Evolutionary conservation across 768 basidiomycete genomes (phyloP).

Genomic region (Podaxis sp.): DNA sequence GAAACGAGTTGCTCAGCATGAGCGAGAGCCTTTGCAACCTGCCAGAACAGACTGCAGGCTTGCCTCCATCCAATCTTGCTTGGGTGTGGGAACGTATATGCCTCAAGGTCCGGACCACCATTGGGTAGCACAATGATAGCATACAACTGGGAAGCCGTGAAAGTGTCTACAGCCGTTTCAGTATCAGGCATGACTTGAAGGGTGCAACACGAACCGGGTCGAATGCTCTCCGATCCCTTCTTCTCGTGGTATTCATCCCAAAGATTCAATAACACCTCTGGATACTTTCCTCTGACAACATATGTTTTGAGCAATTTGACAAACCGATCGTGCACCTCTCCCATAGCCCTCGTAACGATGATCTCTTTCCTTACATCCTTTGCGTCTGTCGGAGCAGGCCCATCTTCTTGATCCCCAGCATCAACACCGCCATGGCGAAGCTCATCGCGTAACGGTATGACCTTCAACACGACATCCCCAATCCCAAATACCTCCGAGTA

Average conservation of each 20-base stretch:
- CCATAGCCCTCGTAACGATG: conserved; percentile 72
- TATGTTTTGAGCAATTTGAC: conserved; percentile 79
- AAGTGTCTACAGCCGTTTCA: conserved; percentile 50
- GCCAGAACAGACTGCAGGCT: conserved; percentile 88
- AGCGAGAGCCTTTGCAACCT: conserved; percentile 72
- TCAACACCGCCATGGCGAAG: conserved; percentile 15
- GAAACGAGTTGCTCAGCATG: conserved; percentile 74
- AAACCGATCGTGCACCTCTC: conserved; percentile 72
- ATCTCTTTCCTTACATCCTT: conserved; percentile 79
- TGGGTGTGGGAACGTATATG: conserved; percentile 60
- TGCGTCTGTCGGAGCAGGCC: conserved; percentile 67
- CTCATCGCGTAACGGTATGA: conserved; percentile 72
- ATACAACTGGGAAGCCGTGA: conserved; percentile 75
- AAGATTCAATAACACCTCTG: conserved; percentile 64
- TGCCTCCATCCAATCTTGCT: conserved; percentile 74
- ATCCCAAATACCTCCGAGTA: conserved; percentile 96
- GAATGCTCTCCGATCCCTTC: conserved; percentile 79
- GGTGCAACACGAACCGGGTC: conserved; percentile 58
- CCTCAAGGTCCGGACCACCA: conserved; percentile 87
- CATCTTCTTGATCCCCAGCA: conserved; percentile 35
- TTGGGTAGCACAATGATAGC: conserved; percentile 88
- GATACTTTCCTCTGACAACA: conserved; percentile 84
- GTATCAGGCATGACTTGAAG: conserved; percentile 1
- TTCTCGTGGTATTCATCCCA: conserved; percentile 83
- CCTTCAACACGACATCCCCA: conserved; percentile 84